Evolutionary conservation across 257 asterid species (phyloP).

Genomic region (Gentiana dahurica): DNA sequence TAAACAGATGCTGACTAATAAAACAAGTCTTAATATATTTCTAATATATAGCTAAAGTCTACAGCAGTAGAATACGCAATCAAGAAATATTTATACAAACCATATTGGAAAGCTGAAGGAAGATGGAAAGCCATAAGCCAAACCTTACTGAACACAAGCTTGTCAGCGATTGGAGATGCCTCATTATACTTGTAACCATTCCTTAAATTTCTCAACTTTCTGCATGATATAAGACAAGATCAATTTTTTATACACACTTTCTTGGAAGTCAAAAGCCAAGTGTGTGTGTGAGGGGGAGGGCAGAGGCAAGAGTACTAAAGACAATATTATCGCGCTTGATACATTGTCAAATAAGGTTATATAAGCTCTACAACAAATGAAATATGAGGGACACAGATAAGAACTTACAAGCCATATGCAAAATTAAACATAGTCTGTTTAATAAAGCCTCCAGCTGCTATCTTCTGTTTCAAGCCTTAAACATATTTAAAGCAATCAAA

Average conservation of each 20-base stretch:
- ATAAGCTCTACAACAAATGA: too few relatives aligned
- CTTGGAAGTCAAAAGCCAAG: background rate
- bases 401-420: conserved; percentile 79
- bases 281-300: background rate
- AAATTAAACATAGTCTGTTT: conserved; percentile 60
- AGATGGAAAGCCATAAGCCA: conserved; percentile 5
- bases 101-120: background rate
- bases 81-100: background rate
- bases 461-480: conserved; percentile 84
- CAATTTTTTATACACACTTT: too few relatives aligned
- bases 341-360: too few relatives aligned
- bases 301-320: too few relatives aligned
- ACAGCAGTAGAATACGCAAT: background rate
- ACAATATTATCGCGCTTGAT: too few relatives aligned
- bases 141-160: conserved; percentile 84
- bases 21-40: too few relatives aligned
- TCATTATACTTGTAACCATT: conserved; percentile 54
- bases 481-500: conserved; percentile 3
- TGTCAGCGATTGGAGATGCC: conserved; percentile 75
- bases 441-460: conserved; percentile 71
- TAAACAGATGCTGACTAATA: too few relatives aligned
- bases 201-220: conserved; percentile 66
- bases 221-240: conserved; percentile 16
- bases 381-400: conserved; percentile 5
- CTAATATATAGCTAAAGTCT: too few relatives aligned